Base-by-base conservation (phyloP, 768 basidiomycete species). In the Macrolepiota fuliginosa region DNA sequence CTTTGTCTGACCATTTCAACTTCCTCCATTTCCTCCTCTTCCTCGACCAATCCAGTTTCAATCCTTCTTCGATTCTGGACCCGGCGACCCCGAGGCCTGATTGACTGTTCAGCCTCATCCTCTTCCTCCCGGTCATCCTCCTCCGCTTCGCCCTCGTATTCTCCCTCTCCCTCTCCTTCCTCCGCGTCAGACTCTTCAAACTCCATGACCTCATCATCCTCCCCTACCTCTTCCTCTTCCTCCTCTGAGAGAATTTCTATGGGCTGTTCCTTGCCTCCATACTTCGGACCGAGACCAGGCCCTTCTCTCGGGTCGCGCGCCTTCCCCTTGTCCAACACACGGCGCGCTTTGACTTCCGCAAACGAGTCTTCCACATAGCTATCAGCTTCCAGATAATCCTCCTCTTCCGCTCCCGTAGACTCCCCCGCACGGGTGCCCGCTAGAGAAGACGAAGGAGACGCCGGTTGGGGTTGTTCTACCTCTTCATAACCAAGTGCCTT, bases 261-360 rank as follows among this genome's bases (percentile, higher is more conserved):
- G 13, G 83, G 83, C 54, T 81, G 73, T 45, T 73, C 63, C 36
- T 70, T 68, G 36, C 71, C 73, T 46, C 73, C 72, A 54, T 62
- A 67, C 17, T 72, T 77, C 45, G 68, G 71, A 24, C 76, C 74
- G 36, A 84, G 74, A 3, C 84, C 84, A 46, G 84, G 81, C 5
- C 85, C 87, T 65, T 87, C 85, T 51, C 83, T 74, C 9, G 83
- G 82, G 67, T 87, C 87, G 54, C 87, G 80, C 54, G 78, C 82
- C 68, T 88, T 89, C 32, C 87, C 88, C 68, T 83, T 84, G 22
- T 71, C 73, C 35, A 69, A 58, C 22, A 66, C 71, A 52, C 81
- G 80, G 62, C 83, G 80, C 40, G 79, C 79, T 60, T 76, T 77
- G 50, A 82, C 69, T 51, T 82, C 81, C 11, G 81, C 82, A 72